Base-by-base conservation (phyloP, 805 yeast species). In the Kuraishia floccosa region DNA sequence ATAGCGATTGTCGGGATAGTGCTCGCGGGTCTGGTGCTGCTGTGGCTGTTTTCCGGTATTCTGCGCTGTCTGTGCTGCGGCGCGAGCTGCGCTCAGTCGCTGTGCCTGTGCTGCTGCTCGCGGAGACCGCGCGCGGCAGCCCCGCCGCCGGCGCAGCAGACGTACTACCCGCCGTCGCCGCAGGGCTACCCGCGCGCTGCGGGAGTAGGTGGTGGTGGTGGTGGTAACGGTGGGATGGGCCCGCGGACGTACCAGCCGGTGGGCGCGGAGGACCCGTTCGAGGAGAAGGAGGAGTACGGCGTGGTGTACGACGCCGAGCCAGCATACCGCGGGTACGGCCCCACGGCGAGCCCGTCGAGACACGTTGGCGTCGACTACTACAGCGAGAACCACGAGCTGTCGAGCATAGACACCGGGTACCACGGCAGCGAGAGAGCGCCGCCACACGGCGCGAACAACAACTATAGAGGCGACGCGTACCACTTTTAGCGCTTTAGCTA, bases 1-100 rank as follows among this genome's bases (percentile, higher is more conserved):
- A 69, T 78, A 14, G 87, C 82, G 4, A 81, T 82, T 27, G 82
- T 80, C 10, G 78, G 81, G 3, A 76, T 81, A 3, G 70, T 60
- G 0, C 44, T 83, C 9, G 89, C 76, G 0, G 60, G 49, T 0
- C 40, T 82, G 2, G 35, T 79, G 0, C 54, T 50, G 0, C 30
- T 79, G 5, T 76, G 86, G 80, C 35, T 79, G 4, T 13, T 78
- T 2, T 58, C 68, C 10, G 65, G 72, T 0, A 16, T 82, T 2
- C 40, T 76, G 30, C 65, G 75, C 30, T 75, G 82, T 41, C 37
- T 66, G 21, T 66, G 71, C 44, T 71, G 72, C 40, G 77, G 82
- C 43, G 75, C 70, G 3, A 56, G 53, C 38, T 55, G 78, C 39
- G 42, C 72, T 44, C 37, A 65, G 45, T 60, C 76, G 49, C 47